Base-by-base conservation (phyloP, 192 early-diverging fungal species). In the Coemansia furcata region DNA sequence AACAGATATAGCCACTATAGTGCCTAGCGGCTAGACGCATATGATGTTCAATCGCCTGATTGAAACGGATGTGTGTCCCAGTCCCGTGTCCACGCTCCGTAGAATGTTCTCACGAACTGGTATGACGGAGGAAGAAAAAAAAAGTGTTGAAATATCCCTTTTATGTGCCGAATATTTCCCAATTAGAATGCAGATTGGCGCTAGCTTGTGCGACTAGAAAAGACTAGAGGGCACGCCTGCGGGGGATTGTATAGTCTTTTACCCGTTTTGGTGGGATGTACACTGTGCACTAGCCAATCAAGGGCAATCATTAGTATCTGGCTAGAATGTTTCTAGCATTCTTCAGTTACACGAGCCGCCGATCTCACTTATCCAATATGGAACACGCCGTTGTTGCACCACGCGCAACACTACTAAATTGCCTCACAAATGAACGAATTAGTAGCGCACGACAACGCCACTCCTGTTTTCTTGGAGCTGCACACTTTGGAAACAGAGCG, bases 341-440 rank as follows among this genome's bases (percentile, higher is more conserved):
- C 54, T 35, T 7, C 14, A 33, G 54, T 57, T 57, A 57, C 54
- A 57, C 54, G 29, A 57, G 14, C 15, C 1, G 54, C 29, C 54
- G 35, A 57, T 57, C 54, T 33, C 30, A 3, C 54, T 57, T 15
- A 14, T 19, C 46, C 46, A 52, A 30, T 26, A n/a, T 11, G 50
- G 50, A 52, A 14, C 54, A 17, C 4, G 54, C 54, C 54, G 54
- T 17, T 57, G 54, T 57, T 15, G 54, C 29, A 57, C 54, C 54
- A 57, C 54, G 54, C 54, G 54, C 54, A 57, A 57, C 54, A 57
- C 30, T 32, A 57, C 54, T 57, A 6, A 33, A n/a, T 32, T 33
- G 11, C 23, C 3, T 33, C 4, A 15, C 33, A 57, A n/a, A 32
- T 35, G 21, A 46, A 2, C 2, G 2, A 9, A 9, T 57, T 57